phyloP scores from a whole-genome alignment of 441 rosid species.

The Bocquillonia castaneifolia region DNA sequence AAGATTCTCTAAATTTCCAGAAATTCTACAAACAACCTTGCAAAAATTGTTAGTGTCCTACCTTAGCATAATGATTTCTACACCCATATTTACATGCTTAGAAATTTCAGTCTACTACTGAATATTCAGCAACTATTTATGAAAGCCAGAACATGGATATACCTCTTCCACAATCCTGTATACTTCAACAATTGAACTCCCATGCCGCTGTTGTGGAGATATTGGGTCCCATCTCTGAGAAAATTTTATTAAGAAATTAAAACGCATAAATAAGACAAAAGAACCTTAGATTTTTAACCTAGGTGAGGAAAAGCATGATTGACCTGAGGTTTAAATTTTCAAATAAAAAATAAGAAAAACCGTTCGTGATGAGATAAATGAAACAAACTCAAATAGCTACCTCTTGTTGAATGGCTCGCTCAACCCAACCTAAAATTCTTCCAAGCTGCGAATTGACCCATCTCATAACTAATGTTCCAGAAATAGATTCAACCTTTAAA shows the following conservation, averaged over 20 bases:
- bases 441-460: conserved; percentile 97
- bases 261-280: conserved; percentile 17
- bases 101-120: not conserved
- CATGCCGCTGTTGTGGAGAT: conserved; percentile 95
- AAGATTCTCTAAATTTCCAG: conserved; percentile 1
- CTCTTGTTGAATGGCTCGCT: conserved; percentile 95
- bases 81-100: not conserved
- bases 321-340: not conserved
- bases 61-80: not conserved
- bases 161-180: conserved; percentile 98
- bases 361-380: not conserved
- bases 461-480: conserved; percentile 93
- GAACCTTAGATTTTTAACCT: not conserved
- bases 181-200: conserved; percentile 92
- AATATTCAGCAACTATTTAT: not conserved
- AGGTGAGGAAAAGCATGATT: not conserved
- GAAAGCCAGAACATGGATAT: conserved; percentile 8
- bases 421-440: conserved; percentile 90
- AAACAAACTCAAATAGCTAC: conserved; percentile 32
- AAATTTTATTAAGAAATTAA: conserved; percentile 20
- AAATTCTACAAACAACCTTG: not conserved
- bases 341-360: not conserved
- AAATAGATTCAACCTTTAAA: conserved; percentile 72
- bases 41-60: not conserved
- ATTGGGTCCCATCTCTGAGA: conserved; percentile 89